Conservation (phyloP, 2,329 filamentous ascomycete species). For the Stagonosporopsis rhizophila region DNA sequence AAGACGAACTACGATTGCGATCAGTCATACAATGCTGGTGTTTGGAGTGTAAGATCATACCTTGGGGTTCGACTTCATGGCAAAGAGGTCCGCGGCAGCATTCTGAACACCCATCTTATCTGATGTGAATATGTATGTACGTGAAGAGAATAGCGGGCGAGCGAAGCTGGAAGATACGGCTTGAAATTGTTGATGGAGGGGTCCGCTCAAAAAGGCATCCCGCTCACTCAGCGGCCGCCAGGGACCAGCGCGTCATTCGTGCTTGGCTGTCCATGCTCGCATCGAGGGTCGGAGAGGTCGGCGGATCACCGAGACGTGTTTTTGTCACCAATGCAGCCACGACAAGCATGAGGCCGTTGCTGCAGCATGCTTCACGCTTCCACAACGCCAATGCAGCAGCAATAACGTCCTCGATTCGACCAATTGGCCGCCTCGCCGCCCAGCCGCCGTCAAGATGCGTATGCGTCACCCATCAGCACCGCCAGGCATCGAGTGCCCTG, state of each 20-base stretch:
- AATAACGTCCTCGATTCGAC: slow-evolving; percentile 21
- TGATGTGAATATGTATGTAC: slow-evolving; percentile 2
- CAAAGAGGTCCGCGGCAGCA: slow-evolving; percentile 50
- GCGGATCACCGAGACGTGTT: slow-evolving; percentile 28
- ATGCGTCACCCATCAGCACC: slow-evolving; percentile 43
- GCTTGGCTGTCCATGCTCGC: slow-evolving; percentile 40
- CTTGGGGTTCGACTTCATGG: slow-evolving; percentile 67
- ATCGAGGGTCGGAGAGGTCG: slow-evolving; percentile 20
- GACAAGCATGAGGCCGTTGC: slow-evolving; percentile 50
- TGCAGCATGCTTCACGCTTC: slow-evolving; percentile 51
- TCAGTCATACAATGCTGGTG: slow-evolving; percentile 23
- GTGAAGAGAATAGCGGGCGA: slow-evolving; percentile 3
- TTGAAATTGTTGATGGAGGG: slow-evolving; percentile 17
- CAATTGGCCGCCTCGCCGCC: slow-evolving; percentile 19
- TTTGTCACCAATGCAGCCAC: slow-evolving; percentile 26
- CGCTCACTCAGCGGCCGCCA: slow-evolving; percentile 16
- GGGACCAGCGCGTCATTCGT: slow-evolving; percentile 24
- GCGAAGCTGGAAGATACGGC: not conserved
- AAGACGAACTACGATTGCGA: slow-evolving; percentile 74
- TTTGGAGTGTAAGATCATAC: slow-evolving; percentile 20
- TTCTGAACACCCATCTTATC: slow-evolving; percentile 45
- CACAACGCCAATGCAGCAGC: slow-evolving; percentile 29
- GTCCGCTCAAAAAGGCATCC: slow-evolving; percentile 12
- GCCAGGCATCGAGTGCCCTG: slow-evolving; percentile 28
- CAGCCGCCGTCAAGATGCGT: slow-evolving; percentile 34